phyloP scores from a whole-genome alignment of 768 basidiomycete genomes.

The Phylloporus sp. region DNA sequence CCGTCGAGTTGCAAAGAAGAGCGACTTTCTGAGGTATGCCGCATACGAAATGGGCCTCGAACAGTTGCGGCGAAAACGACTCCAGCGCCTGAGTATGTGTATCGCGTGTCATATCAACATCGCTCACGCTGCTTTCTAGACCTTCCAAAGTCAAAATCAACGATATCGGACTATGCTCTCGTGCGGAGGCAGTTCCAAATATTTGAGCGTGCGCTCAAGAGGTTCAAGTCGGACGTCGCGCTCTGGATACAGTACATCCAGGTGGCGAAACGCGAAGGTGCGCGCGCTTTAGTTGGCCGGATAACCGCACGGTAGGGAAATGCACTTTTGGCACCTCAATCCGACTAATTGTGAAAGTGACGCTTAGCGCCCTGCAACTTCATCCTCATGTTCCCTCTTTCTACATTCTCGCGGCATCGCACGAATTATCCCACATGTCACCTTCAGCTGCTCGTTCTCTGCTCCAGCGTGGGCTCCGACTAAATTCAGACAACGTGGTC shows the following conservation, averaged over 20 bases:
- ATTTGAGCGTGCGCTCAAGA: constrained; percentile 83
- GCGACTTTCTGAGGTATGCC: constrained; percentile 87
- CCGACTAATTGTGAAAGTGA: constrained; percentile 4
- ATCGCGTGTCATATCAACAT: not conserved
- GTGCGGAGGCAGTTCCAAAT: constrained; percentile 83
- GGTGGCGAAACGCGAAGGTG: constrained; percentile 75
- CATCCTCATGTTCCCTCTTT: constrained; percentile 75
- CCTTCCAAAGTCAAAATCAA: constrained; percentile 37
- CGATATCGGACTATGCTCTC: constrained; percentile 80
- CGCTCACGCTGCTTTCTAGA: constrained; percentile 19
- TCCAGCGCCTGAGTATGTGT: constrained; percentile 61
- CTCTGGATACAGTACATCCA: constrained; percentile 90
- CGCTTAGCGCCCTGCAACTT: constrained; percentile 71
- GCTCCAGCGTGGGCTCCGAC: constrained; percentile 78
- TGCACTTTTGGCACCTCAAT: not conserved
- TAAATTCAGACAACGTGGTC: constrained; percentile 65
- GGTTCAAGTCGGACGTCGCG: constrained; percentile 82
- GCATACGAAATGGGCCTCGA: constrained; percentile 89
- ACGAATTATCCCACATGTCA: constrained; percentile 70
- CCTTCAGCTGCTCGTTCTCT: constrained; percentile 78
- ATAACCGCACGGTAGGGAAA: constrained; percentile 69
- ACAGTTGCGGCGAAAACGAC: constrained; percentile 68
- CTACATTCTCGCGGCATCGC: constrained; percentile 80
- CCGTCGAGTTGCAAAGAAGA: constrained; percentile 76
- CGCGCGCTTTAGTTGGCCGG: constrained; percentile 71